Conservation (phyloP, 2,329 filamentous ascomycete species). For the Fusarium sp. region DNA sequence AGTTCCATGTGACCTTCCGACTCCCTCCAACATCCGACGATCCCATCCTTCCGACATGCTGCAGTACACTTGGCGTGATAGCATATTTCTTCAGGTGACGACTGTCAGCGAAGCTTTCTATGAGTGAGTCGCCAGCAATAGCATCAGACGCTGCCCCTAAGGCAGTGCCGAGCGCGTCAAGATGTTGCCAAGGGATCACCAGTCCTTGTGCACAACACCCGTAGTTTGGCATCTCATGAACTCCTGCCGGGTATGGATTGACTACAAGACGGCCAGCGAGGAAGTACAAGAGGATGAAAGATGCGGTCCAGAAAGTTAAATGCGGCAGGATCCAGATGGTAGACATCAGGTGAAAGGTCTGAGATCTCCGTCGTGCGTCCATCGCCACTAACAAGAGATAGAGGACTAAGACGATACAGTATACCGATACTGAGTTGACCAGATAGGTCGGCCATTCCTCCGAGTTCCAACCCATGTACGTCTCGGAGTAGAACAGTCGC, state of each 20-base stretch:
- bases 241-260: constrained; percentile 36
- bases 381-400: constrained; percentile 27
- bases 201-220: constrained; percentile 53
- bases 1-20: constrained; percentile 48
- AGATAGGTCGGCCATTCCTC: constrained; percentile 49
- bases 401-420: constrained; percentile 1
- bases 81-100: constrained; percentile 48
- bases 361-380: constrained; percentile 13
- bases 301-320: constrained; percentile 42
- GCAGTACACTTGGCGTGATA: constrained; percentile 49
- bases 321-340: constrained; percentile 6
- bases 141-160: constrained; percentile 36
- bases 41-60: constrained; percentile 49
- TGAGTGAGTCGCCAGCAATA: constrained; percentile 47
- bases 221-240: constrained; percentile 50
- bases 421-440: constrained; percentile 12
- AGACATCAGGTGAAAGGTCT: not conserved
- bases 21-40: constrained; percentile 41
- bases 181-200: constrained; percentile 46
- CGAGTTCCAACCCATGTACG: constrained; percentile 51
- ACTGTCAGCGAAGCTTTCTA: constrained; percentile 47
- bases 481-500: constrained; percentile 52
- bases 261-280: constrained; percentile 46
- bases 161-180: constrained; percentile 32
- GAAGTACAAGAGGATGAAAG: constrained; percentile 45